Evolutionary conservation across 768 basidiomycete species (phyloP), one percentile per base, ranked within the genome.

Genomic region (Russula griseocarnosa): DNA sequence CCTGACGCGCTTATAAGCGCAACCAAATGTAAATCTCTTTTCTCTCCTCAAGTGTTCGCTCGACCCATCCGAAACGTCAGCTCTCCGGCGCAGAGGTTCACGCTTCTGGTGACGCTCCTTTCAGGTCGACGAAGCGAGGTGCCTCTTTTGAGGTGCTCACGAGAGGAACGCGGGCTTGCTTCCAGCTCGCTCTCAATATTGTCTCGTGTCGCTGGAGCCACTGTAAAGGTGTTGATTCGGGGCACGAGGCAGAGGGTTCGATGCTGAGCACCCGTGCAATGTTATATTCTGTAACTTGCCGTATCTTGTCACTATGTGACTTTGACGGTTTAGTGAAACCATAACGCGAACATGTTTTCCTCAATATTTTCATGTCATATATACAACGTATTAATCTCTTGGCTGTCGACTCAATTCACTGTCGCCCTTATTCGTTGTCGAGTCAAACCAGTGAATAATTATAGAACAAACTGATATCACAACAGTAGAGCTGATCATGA

Each of bases 211-310:
- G 76, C 76, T 78, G 79, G 80, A 80, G 84, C 80, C 79, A 66
- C 77, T 40, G 36, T 36, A 36, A 36, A 71, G 79, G 83, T 77
- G 83, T 86, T 72, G 85, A 85, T 76, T 83, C 78, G 80, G 71
- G 70, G 34, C 32, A 10, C n/a, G 56, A 24, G 64, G 24, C 54
- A 67, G 75, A 71, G 77, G 72, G 79, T 79, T 79, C 73, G 78
- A 79, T 75, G 76, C 72, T 72, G 73, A 74, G 71, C 66, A 72
- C 73, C 67, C 65, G 72, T 69, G 81, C 78, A 80, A 84, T 84
- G 84, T 87, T 82, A 90, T 90, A 88, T 90, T 87, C 84, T 86
- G 86, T 78, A 79, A 86, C 84, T 82, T 84, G 78, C 86, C 83
- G 86, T 86, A 87, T 76, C 72, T 74, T 78, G 86, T 80, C 78